Evolutionary conservation across 352 stramenopile species (phyloP), one percentile per base, ranked within the genome.

Genomic region (Pythium volutum): DNA sequence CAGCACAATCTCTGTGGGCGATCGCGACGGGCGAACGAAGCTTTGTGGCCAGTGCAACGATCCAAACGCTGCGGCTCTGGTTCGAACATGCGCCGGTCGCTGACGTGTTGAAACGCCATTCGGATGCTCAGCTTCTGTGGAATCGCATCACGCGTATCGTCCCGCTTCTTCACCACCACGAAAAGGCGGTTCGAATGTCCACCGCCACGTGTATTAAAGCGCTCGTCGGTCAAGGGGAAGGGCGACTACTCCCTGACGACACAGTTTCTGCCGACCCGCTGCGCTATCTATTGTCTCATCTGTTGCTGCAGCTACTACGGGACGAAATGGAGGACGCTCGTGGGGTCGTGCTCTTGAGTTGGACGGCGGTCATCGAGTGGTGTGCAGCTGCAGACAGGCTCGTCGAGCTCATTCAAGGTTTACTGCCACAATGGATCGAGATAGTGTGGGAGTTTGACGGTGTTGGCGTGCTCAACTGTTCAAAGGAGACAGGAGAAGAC

Each of bases 131-230:
- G 1, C 23, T 46, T 5, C 57, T 65, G 48, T 67, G 54, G 53
- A 20, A 36, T 0, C 51, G 64, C 15, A n/a, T 71, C n/a, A n/a
- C 39, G 0, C 47, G 54, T 18, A 55, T 72, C 4, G 55, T 88
- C 0, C 74, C 78, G 5, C 67, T 93, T 53, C 57, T 93, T 2
- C 84, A 93, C 59, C 75, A 93, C 16, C 66, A 86, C 41, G 71
- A 69, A 6, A 46, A 62, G 11, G 48, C 46, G 6, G 75, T 91
- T 31, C 72, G 82, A 31, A 43, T 53, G 20, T 77, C 82, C 7
- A 76, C 77, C 15, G 68, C 71, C 27, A 59, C 57, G 22, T 92
- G 82, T 46, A 58, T 87, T 25, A 69, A 71, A 29, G 67, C 74
- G 7, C 74, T 70, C 5, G 29, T 53, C 1, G 27, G 39, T 16